Conservation (phyloP, 75 land plant genomes). For the Pinus albicaulis region DNA sequence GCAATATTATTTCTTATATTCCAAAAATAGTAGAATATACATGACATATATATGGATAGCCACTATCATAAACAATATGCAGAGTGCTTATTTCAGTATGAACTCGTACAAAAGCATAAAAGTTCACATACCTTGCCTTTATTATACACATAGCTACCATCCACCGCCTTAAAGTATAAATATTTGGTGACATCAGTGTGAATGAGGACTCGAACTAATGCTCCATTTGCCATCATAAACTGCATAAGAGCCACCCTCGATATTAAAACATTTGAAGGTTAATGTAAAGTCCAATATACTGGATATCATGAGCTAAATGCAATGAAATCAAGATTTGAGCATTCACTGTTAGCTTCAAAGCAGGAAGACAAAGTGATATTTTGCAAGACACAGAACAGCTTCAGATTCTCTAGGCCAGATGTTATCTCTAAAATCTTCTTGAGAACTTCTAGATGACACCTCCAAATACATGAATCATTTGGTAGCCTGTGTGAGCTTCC, state of each 20-base stretch:
- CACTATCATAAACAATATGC: background rate
- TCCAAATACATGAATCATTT: no score
- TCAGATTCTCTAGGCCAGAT: no score
- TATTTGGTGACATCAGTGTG: constrained; percentile 81
- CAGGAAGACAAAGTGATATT: no score
- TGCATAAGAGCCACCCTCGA: constrained; percentile 5
- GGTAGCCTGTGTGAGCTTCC: no score
- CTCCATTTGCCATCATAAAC: constrained; percentile 85
- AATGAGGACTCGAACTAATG: constrained; percentile 61
- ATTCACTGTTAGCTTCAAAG: no score
- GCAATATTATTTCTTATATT: background rate
- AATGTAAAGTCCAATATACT: background rate
- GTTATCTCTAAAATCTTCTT: no score
- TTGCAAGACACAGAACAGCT: no score
- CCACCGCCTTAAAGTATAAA: constrained; percentile 63
- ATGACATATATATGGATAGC: background rate
- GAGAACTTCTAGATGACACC: no score
- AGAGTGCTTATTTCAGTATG: background rate
- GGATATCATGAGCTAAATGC: background rate
- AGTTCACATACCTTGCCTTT: constrained; percentile 56
- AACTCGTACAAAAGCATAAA: background rate
- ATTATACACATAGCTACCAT: constrained; percentile 73
- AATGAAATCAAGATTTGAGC: background rate
- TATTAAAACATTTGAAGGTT: background rate
- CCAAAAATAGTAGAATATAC: background rate